A percentile compares a stretch with the other conserved stretches of the same genome.
phyloP scores from a whole-genome alignment of 768 basidiomycete species.

The Dentipellis sp. region DNA sequence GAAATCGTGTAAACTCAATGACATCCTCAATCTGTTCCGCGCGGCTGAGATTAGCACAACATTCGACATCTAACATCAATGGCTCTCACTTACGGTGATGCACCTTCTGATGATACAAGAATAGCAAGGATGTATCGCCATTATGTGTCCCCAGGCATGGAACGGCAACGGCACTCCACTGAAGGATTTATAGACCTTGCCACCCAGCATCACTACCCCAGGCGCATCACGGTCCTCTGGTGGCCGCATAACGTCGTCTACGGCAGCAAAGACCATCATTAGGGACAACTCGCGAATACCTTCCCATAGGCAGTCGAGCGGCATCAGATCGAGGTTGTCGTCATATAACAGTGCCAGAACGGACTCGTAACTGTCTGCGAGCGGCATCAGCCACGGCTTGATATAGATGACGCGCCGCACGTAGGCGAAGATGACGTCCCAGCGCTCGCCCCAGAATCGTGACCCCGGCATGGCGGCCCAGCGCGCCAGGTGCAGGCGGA shows the following conservation, averaged over 20 bases:
- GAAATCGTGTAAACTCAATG: too few relatives aligned
- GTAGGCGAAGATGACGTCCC: slow-evolving; percentile 26
- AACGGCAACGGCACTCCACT: slow-evolving; percentile 23
- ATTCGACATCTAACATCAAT: too few relatives aligned
- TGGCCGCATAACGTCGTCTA: not conserved
- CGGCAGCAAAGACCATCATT: not conserved
- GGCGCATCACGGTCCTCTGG: not conserved
- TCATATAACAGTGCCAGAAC: slow-evolving; percentile 8
- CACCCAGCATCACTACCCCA: slow-evolving; percentile 22
- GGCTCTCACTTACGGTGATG: not conserved
- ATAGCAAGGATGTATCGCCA: slow-evolving; percentile 22
- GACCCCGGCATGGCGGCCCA: slow-evolving; percentile 24
- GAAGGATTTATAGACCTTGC: slow-evolving; percentile 23
- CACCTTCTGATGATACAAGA: slow-evolving; percentile 23
- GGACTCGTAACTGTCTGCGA: slow-evolving; percentile 24
- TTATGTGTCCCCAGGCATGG: slow-evolving; percentile 28
- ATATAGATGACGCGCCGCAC: slow-evolving; percentile 28
- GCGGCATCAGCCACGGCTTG: slow-evolving; percentile 28
- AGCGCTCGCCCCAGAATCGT: slow-evolving; percentile 24
- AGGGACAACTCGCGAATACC: not conserved
- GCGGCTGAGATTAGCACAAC: too few relatives aligned
- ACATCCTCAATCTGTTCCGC: too few relatives aligned
- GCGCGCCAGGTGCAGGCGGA: slow-evolving; percentile 24
- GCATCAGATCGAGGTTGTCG: not conserved
- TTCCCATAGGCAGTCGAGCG: not conserved